Conservation (phyloP, 2,329 filamentous ascomycete genomes). For the Ceratocystis colombiana region DNA sequence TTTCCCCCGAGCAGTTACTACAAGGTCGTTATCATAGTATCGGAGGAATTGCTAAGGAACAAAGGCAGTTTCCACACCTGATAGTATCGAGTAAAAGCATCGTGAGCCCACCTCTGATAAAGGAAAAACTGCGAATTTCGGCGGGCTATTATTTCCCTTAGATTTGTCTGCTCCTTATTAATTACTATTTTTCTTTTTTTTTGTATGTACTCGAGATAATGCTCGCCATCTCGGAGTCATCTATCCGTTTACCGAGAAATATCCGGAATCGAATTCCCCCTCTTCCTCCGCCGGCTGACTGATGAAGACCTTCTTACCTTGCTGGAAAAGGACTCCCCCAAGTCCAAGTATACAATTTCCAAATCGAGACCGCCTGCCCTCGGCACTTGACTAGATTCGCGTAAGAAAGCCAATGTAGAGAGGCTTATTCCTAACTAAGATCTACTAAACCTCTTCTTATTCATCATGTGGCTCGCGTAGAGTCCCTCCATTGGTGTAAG, state of each 20-base stretch:
- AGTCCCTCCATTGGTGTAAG: neutral
- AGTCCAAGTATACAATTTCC: neutral
- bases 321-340: neutral
- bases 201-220: neutral
- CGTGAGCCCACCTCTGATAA: neutral
- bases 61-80: slow-evolving; percentile 17
- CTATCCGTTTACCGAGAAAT: slow-evolving; percentile 13
- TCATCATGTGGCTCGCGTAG: neutral
- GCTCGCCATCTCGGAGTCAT: neutral
- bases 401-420: neutral
- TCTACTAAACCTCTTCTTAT: neutral
- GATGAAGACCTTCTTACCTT: neutral
- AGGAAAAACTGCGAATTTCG: neutral
- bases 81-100: slow-evolving; percentile 19
- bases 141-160: neutral
- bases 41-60: neutral
- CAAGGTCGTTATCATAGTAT: slow-evolving; percentile 6
- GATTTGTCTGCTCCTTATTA: neutral
- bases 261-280: neutral
- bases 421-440: neutral
- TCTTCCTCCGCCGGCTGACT: neutral
- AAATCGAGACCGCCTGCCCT: neutral
- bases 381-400: slow-evolving; percentile 4
- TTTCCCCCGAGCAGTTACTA: neutral
- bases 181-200: neutral